Base-by-base conservation (phyloP, 495 filamentous ascomycete species). In the Xylaria intraflava region DNA sequence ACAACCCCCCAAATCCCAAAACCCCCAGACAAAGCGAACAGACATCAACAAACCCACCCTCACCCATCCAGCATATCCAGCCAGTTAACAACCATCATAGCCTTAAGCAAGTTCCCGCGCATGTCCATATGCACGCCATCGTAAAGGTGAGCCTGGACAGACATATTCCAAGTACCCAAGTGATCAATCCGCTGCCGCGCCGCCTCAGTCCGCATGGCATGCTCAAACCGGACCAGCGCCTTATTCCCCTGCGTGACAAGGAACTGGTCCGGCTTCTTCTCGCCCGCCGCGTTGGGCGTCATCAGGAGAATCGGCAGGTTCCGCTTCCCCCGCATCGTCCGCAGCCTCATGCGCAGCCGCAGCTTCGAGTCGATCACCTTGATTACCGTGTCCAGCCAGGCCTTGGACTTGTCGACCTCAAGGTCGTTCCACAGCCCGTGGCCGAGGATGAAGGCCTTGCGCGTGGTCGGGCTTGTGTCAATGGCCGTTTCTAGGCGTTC, bases 31-130 rank as follows among this genome's bases (percentile, higher is more conserved):
- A 3, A 5, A 33, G 7, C 33, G 11, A 8, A 22, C 5, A 12
- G 2, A 3, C 11, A 20, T 31, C 46, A 38, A 17, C 22, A n/a
- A n/a, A n/a, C n/a, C n/a, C n/a, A n/a, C 29, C 38, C 43, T 64
- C 53, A 56, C 17, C 20, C 30, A 12, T 63, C 57, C 45, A 73
- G 55, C 52, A 69, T 49, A 57, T 72, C 65, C 56, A 79, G 51
- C 76, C 76, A 79, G 50, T 79, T 78, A 61, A 79, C 58, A n/a
- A 77, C 70, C 75, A 77, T 78, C 76, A 78, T 78, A 6, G 76
- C 76, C 61, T 79, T 79, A 23, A 79, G 58, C 49, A 79, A 57
- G 61, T 79, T 79, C 0, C 76, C 76, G 46, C 61, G 69, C 64
- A 79, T 63, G 58, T 79, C 76, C 51, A 78, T 62, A 61, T 79